Evolutionary conservation across 139 green algal species (phyloP), one percentile per base, ranked within the genome.

Genomic region (Nannochloris sp.): DNA sequence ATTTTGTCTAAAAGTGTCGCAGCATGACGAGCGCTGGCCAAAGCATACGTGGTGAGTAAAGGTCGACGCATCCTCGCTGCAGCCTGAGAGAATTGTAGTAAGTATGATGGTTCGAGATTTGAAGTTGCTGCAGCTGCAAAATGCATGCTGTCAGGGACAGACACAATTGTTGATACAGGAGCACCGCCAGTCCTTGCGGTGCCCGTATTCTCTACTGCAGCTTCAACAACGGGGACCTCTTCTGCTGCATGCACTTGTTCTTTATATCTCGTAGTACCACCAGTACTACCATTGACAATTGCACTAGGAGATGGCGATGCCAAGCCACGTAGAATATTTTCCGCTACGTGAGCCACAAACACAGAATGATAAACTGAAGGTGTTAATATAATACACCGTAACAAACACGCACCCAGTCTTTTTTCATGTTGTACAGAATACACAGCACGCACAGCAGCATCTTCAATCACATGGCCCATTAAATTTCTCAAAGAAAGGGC

Each of bases 311-410:
- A 19, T 27, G 64, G 47, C 2, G 65, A 37, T 2, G 65, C 65
- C 55, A 72, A 25, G 53, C 54, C 51, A 35, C 54, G 42, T 23
- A 72, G 54, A 31, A 72, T n/a, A 27, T 45, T 62, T 35, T 72
- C 65, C 5, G 55, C 38, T 46, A 72, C 34, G 42, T 32, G 30
- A 38, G 56, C 4, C 14, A 59, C 54, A 19, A 51, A n/a, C 8
- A 47, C 34, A 4, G 24, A 48, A 34, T 6, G 5, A 47, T 72
- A 36, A 42, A 72, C 34, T 9, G 29, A 19, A 0, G 36, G 37
- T 42, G 33, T 51, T 45, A 56, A 45, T 36, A 45, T 46, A 14
- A 66, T 8, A n/a, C 54, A 42, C 36, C 65, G 65, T 45, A 72
- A 34, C 37, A 72, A 27, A 59, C 53, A 64, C 29, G 38, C 65